A percentile compares a stretch with the other conserved stretches of the same genome.
Evolutionary conservation across 2,329 filamentous ascomycete genomes (phyloP).

Genomic region (Penicillium sp.): DNA sequence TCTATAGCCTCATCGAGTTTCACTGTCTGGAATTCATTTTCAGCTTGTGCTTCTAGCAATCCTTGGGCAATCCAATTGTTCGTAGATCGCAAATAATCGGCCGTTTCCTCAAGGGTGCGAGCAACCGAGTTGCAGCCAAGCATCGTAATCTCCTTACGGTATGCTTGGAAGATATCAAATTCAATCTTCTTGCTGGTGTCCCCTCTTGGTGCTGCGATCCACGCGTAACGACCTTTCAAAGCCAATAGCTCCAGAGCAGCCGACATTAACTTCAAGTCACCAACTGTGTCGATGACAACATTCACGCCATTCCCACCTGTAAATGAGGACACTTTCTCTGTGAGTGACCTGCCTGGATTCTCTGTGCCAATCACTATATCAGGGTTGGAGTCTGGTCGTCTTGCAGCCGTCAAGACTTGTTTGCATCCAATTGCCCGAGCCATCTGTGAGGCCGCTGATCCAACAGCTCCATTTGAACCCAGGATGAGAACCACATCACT

Average conservation of each 20-base stretch:
- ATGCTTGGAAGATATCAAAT: conserved; percentile 25
- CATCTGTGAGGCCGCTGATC: conserved; percentile 29
- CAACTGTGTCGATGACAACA: conserved; percentile 34
- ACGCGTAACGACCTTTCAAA: conserved; percentile 28
- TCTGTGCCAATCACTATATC: conserved; percentile 19
- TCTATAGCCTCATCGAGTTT: conserved; percentile 15
- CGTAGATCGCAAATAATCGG: conserved; percentile 14
- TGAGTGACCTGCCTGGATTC: conserved; percentile 3
- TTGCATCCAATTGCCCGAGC: conserved; percentile 29
- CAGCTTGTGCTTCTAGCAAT: conserved; percentile 12
- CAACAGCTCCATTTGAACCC: conserved; percentile 34
- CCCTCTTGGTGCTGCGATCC: conserved; percentile 30
- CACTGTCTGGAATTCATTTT: conserved; percentile 11
- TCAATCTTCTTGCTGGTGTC: conserved; percentile 9
- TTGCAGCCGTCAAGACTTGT: conserved; percentile 28
- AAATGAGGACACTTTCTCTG: conserved; percentile 5
- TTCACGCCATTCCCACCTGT: conserved; percentile 21
- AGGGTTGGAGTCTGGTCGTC: conserved; percentile 20
- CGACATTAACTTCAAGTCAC: conserved; percentile 29
- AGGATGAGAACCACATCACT: conserved; percentile 35
- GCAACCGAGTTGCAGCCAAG: conserved; percentile 24
- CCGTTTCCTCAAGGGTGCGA: conserved; percentile 14
- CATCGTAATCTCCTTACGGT: conserved; percentile 24
- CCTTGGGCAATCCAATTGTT: conserved; percentile 18
- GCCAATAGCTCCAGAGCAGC: conserved; percentile 28